Evolutionary conservation across 2,329 filamentous ascomycete genomes (phyloP).

Genomic region (Botrytis elliptica): DNA sequence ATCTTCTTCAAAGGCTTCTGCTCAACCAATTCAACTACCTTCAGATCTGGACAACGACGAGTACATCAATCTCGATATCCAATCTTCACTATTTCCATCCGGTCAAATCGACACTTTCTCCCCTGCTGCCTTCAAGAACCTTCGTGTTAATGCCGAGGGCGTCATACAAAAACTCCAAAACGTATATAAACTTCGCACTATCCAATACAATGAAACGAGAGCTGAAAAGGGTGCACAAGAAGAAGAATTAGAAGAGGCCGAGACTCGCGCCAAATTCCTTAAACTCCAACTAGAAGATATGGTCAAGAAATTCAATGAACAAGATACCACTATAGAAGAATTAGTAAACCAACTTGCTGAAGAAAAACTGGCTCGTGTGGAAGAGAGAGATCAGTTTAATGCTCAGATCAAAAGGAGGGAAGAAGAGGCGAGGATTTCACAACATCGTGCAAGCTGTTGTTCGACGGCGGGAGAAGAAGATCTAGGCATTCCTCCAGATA

Average conservation of each 20-base stretch:
- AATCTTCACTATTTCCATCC: constrained; percentile 52
- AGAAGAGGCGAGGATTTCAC: constrained; percentile 2
- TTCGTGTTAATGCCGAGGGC: constrained; percentile 57
- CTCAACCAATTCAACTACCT: constrained; percentile 31
- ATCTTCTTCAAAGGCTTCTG: constrained; percentile 31
- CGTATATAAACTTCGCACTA: constrained; percentile 56
- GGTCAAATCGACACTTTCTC: constrained; percentile 54
- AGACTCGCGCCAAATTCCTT: constrained; percentile 52
- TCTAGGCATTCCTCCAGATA: constrained; percentile 30
- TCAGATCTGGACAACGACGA: constrained; percentile 47
- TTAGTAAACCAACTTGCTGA: constrained; percentile 51
- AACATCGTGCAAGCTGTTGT: constrained; percentile 17
- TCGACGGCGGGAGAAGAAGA: constrained; percentile 29
- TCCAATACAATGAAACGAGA: constrained; percentile 50
- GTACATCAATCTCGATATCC: constrained; percentile 55
- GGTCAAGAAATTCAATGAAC: constrained; percentile 52
- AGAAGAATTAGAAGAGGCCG: constrained; percentile 57
- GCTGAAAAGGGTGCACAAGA: constrained; percentile 53
- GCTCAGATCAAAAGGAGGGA: constrained; percentile 24
- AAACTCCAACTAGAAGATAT: constrained; percentile 61
- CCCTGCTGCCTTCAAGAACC: constrained; percentile 58
- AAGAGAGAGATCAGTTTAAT: constrained; percentile 36
- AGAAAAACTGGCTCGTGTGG: constrained; percentile 46
- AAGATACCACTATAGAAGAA: constrained; percentile 51
- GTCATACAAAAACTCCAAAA: constrained; percentile 56